These are phyloP conservation scores for Yarrowia sp. DNA, from an alignment of 805 yeast genomes.

Conservation along the genomic window DNA sequence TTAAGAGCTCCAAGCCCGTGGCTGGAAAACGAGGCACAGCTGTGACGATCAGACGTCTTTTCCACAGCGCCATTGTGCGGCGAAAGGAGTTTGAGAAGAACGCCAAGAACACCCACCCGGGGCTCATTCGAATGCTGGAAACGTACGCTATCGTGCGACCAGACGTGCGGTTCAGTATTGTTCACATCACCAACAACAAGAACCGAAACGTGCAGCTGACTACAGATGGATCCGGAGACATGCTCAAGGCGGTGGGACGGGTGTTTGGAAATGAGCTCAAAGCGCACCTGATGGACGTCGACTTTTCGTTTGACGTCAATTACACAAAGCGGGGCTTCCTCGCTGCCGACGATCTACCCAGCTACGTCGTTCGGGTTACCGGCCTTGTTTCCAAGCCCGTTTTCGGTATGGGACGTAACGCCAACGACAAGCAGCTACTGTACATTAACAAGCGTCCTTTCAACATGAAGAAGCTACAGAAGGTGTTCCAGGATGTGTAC, in stretches of 20 bases:
- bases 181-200: conserved; percentile 47
- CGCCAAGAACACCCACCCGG: conserved; percentile 66
- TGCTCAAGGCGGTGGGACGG: conserved; percentile 59
- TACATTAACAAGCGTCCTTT: conserved; percentile 80
- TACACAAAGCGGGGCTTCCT: conserved; percentile 1
- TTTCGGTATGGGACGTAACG: conserved; percentile 71
- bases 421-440: conserved; percentile 71
- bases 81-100: conserved; percentile 68
- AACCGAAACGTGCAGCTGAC: conserved; percentile 56
- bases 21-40: conserved; percentile 71
- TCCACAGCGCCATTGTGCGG: conserved; percentile 76
- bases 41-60: conserved; percentile 56
- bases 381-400: conserved; percentile 78
- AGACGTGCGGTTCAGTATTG: conserved; percentile 58
- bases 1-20: conserved; percentile 41
- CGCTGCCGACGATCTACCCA: background rate
- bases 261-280: conserved; percentile 70
- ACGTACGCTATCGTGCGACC: conserved; percentile 63
- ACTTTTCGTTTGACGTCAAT: conserved; percentile 35
- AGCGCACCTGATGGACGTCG: conserved; percentile 55
- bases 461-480: conserved; percentile 51
- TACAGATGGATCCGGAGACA: conserved; percentile 50
- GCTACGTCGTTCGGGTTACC: conserved; percentile 34
- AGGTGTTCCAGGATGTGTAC: conserved; percentile 70
- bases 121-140: conserved; percentile 61